Evolutionary conservation across 139 green algal genomes (phyloP).

Genomic region (Chlorella vulgaris): DNA sequence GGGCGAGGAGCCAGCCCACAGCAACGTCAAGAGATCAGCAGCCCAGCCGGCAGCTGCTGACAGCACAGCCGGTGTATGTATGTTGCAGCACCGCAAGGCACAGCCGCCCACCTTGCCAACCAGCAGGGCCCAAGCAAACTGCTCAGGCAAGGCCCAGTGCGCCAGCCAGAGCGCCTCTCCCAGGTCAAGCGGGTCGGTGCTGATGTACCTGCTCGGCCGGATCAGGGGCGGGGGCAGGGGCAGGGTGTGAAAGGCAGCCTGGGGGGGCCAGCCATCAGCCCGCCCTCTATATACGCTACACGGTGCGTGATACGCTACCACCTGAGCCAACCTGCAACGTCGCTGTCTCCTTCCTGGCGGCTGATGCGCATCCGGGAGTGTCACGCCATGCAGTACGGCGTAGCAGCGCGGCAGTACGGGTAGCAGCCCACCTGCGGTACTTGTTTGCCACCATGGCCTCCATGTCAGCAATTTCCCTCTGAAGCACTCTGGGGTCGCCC

Average conservation of each 20-base stretch:
- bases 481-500: neutral
- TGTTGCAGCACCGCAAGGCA: neutral
- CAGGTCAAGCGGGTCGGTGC: slow-evolving; percentile 52
- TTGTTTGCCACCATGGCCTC: slow-evolving; percentile 39
- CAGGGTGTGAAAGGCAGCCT: neutral
- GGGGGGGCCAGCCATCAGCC: too few species aligned
- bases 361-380: too few species aligned
- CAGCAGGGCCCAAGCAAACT: slow-evolving; percentile 21
- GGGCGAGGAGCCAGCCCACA: too few species aligned
- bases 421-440: slow-evolving; percentile 32
- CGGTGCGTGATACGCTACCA: too few species aligned
- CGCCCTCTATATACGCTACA: too few species aligned
- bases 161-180: slow-evolving; percentile 56
- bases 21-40: too few species aligned
- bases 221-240: neutral
- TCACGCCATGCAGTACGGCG: too few species aligned
- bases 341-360: too few species aligned
- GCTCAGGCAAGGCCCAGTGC: slow-evolving; percentile 38
- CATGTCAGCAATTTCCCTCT: slow-evolving; percentile 41
- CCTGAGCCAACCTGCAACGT: too few species aligned
- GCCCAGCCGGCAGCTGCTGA: too few species aligned
- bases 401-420: too few species aligned
- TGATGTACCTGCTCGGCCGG: slow-evolving; percentile 26
- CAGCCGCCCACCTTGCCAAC: neutral
- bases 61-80: neutral